Evolutionary conservation across 768 basidiomycete species (phyloP), one percentile per base, ranked within the genome.

Genomic region (Hygrophorus pudorinus): DNA sequence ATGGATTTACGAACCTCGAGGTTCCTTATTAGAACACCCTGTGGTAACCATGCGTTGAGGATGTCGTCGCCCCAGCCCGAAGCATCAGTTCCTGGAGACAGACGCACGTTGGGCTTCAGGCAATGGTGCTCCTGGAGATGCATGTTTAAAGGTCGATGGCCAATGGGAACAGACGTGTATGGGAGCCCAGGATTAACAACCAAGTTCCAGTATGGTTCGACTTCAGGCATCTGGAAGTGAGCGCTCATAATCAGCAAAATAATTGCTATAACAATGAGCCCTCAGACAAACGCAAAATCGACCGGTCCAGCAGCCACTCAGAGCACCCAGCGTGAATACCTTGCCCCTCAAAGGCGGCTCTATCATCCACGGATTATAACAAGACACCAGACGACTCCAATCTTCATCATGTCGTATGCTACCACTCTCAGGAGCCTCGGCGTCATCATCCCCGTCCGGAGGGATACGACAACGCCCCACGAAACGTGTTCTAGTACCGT

Each of bases 41-140:
- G 56, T 35, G 74, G 74, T 29, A 73, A 48, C 72, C 72, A 75
- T 27, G 68, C 71, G 45, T 70, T 73, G 28, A 72, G 58, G 40
- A 72, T 48, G 50, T 74, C 66, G 46, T 73, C 69, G 2, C 64
- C 69, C 21, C 38, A 33, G 14, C 58, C 64, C 13, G 56, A 51
- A 28, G 50, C 57, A 47, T 65, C 64, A 2, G 55, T 46, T 5
- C 68, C 67, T 29, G 62, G 53, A 27, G 45, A 10, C 33, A 75
- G 55, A 1, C 65, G 66, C 30, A 63, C 60, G 31, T 63, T 56
- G 6, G 65, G 64, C 12, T 46, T 50, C 7, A 74, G 50, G 43
- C 72, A 73, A 35, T 75, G 71, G 41, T 74, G 69, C 51, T 76
- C 74, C 31, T 61, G 55, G 27, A 75, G 57, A 30, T 54, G 53